A percentile compares a stretch with the other conserved stretches of the same genome.
phyloP scores from a whole-genome alignment of 805 yeast species.

The Teunomyces aglyptinius region DNA sequence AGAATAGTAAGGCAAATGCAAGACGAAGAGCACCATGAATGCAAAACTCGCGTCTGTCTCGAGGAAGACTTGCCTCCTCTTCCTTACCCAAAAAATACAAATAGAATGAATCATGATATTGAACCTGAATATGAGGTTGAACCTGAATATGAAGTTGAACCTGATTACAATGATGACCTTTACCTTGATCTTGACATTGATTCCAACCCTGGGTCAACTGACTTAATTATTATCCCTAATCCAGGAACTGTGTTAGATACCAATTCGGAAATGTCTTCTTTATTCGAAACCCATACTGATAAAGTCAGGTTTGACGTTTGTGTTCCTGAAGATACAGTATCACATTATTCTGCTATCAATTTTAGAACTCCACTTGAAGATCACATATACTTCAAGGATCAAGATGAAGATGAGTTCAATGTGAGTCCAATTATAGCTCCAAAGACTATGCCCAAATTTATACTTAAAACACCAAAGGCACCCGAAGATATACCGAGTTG shows the following conservation, averaged over 20 bases:
- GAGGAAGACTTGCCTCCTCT: background rate
- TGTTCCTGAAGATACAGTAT: background rate
- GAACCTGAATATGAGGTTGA: background rate
- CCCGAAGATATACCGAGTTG: background rate
- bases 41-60: background rate
- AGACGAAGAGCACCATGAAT: background rate
- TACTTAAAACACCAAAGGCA: background rate
- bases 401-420: background rate
- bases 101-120: background rate
- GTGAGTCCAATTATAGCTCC: background rate
- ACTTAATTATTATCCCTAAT: background rate
- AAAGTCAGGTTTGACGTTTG: background rate
- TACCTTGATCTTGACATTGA: background rate
- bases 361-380: background rate
- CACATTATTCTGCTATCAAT: background rate
- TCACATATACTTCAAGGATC: background rate
- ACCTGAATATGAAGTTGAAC: background rate
- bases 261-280: background rate
- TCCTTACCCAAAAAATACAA: background rate
- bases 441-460: background rate
- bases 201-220: background rate
- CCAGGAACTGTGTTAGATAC: background rate
- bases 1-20: background rate
- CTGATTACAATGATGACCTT: background rate
- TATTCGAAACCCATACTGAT: background rate